Conservation (phyloP, 1,139 yeast species). For the Zygosaccharomyces sapae region DNA sequence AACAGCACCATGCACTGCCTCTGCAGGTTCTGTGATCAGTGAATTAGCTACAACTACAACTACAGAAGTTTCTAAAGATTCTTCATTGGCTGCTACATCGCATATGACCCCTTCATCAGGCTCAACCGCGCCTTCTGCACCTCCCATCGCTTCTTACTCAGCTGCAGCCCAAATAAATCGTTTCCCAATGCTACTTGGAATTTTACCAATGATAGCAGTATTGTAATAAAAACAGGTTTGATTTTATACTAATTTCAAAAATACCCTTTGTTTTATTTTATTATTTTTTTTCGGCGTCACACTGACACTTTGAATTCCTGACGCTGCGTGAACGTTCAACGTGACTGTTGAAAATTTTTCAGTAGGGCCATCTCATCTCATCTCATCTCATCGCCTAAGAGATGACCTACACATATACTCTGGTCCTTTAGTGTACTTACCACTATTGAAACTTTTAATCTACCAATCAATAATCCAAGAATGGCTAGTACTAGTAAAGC, state of each 20-base stretch:
- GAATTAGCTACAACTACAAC: not conserved
- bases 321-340: not conserved
- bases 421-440: not conserved
- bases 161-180: not conserved
- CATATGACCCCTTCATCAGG: not conserved
- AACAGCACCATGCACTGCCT: not conserved
- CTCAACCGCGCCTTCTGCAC: not conserved
- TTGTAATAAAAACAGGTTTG: not conserved
- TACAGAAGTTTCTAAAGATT: not conserved
- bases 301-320: slow-evolving; percentile 1
- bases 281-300: not conserved
- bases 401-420: not conserved
- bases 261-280: not conserved
- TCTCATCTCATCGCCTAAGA: slow-evolving; percentile 25
- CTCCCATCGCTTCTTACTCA: not conserved
- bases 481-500: slow-evolving; percentile 32
- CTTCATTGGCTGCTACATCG: slow-evolving; percentile 4
- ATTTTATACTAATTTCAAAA: not conserved
- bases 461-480: slow-evolving; percentile 6
- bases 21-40: not conserved
- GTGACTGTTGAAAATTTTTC: slow-evolving; percentile 20
- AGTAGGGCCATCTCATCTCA: slow-evolving; percentile 10
- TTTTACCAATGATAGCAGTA: not conserved
- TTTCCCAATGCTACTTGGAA: not conserved
- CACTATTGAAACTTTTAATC: not conserved